phyloP scores from a whole-genome alignment of 805 yeast genomes.

The Yueomyces sinensis region DNA sequence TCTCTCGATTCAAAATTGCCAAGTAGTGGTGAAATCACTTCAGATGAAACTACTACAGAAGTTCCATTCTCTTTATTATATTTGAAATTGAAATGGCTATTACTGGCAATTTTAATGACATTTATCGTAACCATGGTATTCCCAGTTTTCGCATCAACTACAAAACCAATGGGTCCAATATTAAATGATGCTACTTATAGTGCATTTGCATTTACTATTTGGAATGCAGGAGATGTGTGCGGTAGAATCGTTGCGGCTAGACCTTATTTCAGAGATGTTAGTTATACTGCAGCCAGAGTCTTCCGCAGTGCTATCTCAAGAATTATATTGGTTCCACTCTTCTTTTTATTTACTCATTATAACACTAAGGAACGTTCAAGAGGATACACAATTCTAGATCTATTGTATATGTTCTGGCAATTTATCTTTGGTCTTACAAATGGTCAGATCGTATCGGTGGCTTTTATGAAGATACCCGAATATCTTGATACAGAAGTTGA shows the following conservation, averaged over 20 bases:
- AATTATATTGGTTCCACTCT: constrained; percentile 51
- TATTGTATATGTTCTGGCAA: constrained; percentile 56
- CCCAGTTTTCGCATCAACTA: constrained; percentile 79
- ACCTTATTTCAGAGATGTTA: constrained; percentile 11
- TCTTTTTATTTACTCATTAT: constrained; percentile 38
- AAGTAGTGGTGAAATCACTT: constrained; percentile 4
- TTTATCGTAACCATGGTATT: constrained; percentile 63
- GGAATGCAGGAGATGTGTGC: constrained; percentile 82
- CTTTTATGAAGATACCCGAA: constrained; percentile 63
- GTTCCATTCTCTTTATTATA: constrained; percentile 52
- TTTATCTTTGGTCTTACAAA: constrained; percentile 74
- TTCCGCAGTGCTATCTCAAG: constrained; percentile 45
- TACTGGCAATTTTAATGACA: constrained; percentile 55
- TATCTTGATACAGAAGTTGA: constrained; percentile 49
- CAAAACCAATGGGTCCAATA: constrained; percentile 31
- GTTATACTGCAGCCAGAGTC: constrained; percentile 23
- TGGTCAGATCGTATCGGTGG: constrained; percentile 72
- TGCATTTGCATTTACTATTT: constrained; percentile 67
- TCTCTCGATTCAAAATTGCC: not conserved
- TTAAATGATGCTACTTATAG: constrained; percentile 33
- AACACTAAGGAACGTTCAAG: constrained; percentile 14
- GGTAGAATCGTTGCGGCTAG: constrained; percentile 60
- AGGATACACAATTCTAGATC: constrained; percentile 36
- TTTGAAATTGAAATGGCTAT: constrained; percentile 49
- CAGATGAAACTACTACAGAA: constrained; percentile 16